Base-by-base conservation (phyloP, 2,329 filamentous ascomycete species). In the Fusarium sp. region DNA sequence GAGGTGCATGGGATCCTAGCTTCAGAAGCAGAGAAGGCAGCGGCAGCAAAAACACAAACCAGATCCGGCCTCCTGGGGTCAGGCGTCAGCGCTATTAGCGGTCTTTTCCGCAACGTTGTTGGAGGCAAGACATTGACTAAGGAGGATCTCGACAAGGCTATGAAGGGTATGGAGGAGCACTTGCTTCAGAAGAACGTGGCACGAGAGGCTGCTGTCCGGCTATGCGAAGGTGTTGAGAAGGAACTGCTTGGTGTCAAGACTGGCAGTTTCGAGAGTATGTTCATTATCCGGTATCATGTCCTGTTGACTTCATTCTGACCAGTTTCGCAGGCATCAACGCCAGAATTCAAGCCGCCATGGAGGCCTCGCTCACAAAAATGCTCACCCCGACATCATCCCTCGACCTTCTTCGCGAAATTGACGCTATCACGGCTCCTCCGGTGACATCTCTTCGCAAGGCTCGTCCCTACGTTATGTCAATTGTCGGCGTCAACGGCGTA, bases 401-500 rank as follows among this genome's bases (percentile, higher is more conserved):
- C 71, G 96, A 99, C 82, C 90, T 99, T 53, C 91, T 99, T 50
- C 94, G 95, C 76, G 94, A 97, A 80, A 98, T 99, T 75, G 91
- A 95, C 79, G 88, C 91, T 47, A 90, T 97, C 69, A 92, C 90
- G 11, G 86, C 89, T 15, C 91, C 93, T 2, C 84, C 91, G 1
- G 86, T 84, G 27, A 88, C 90, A 6, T 91, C 90, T 35, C 86
- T 91, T 68, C 85, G 89, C 74, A 86, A 87, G 66, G 83, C 88
- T 25, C 92, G 96, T 7, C 96, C 96, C 46, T 99, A 98, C 80
- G 95, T 98, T 77, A 97, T 99, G 80, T 98, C 94, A 63, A 97
- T 99, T 69, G 96, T 99, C 46, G 96, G 96, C 70, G 96, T 99
- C 80, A 99, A 99, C 81, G 96, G 96, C 59, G 96, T 99, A 41